Base-by-base conservation (phyloP, 768 basidiomycete species). In the Rhodotorula kratochvilovae region DNA sequence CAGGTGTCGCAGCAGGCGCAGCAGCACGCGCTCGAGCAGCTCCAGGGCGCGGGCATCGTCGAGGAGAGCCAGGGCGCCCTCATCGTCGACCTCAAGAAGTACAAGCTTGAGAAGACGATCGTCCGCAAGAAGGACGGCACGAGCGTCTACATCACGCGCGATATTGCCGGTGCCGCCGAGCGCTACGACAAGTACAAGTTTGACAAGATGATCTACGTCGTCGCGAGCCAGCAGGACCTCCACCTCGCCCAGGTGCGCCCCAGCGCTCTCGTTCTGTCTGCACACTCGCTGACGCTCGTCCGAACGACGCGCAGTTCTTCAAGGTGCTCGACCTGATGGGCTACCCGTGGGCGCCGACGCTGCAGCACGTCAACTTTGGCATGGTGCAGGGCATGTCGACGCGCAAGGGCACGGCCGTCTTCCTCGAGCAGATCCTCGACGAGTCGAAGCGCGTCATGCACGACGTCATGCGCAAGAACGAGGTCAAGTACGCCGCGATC, bases 381-480 rank as follows among this genome's bases (percentile, higher is more conserved):
- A 82, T 95, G 70, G 93, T 99, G 31, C 88, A 86, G 64, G 95
- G 95, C 67, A 99, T 99, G 95, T 93, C 82, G 31, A 83, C 83
- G n/a, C 81, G 83, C 69, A 79, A 76, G 62, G 78, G 78, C 33
- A 97, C 91, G 0, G 94, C 91, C 56, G 92, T 95, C 61, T 97
- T 97, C 85, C 83, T 99, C 42, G 88, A 96, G 77, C 87, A 97
- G 80, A 97, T 80, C 77, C 76, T 83, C 35, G 86, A 88, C 75
- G 93, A 96, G 78, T 92, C 94, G 0, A 85, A 87, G 10, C 84
- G 85, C 55, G 88, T 89, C 61, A 98, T 98, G 95, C 92, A 91
- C 81, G 92, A 94, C 69, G 91, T 94, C 81, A 99, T 99, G 95
- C 84, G 83, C 81, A 88, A 88, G 81, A 97, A 97, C 79, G 88